Evolutionary conservation across 2,329 filamentous ascomycete genomes (phyloP).

Genomic region (Juglanconis sp.): DNA sequence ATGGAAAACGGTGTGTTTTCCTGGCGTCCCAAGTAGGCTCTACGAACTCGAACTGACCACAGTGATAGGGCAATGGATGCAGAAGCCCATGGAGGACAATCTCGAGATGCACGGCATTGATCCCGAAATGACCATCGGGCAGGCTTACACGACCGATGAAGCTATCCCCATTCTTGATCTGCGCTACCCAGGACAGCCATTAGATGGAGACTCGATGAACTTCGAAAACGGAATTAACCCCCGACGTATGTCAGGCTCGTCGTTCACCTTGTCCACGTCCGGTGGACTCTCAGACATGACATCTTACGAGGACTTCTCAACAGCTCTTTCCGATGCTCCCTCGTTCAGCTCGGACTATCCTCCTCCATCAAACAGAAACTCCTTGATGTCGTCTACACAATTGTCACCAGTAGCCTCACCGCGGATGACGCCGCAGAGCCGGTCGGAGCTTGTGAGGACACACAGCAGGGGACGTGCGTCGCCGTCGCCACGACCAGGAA

Average conservation of each 20-base stretch:
- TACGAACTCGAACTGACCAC: constrained; percentile 23
- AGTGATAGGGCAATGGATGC: constrained; percentile 44
- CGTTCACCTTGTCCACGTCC: constrained; percentile 68
- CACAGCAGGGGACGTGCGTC: constrained; percentile 69
- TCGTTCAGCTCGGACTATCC: constrained; percentile 67
- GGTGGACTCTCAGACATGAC: constrained; percentile 65
- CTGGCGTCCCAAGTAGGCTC: not conserved
- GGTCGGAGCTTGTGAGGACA: constrained; percentile 59
- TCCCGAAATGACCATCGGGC: constrained; percentile 57
- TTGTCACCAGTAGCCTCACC: constrained; percentile 72
- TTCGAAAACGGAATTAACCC: constrained; percentile 53
- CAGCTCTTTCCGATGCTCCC: constrained; percentile 62
- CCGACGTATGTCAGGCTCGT: constrained; percentile 68
- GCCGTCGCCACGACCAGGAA: constrained; percentile 65
- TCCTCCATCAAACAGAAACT: constrained; percentile 63
- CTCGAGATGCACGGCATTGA: constrained; percentile 55
- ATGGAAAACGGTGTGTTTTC: constrained; percentile 47
- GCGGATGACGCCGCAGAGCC: constrained; percentile 58
- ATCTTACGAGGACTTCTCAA: constrained; percentile 68
- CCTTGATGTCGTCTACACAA: constrained; percentile 67
- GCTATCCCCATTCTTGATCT: constrained; percentile 61
- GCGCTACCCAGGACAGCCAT: constrained; percentile 44
- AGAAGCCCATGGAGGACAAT: constrained; percentile 56
- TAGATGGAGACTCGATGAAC: constrained; percentile 49
- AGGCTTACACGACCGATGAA: constrained; percentile 62